Base-by-base conservation (phyloP, 805 yeast species). In the Scheffersomyces coipomensis region DNA sequence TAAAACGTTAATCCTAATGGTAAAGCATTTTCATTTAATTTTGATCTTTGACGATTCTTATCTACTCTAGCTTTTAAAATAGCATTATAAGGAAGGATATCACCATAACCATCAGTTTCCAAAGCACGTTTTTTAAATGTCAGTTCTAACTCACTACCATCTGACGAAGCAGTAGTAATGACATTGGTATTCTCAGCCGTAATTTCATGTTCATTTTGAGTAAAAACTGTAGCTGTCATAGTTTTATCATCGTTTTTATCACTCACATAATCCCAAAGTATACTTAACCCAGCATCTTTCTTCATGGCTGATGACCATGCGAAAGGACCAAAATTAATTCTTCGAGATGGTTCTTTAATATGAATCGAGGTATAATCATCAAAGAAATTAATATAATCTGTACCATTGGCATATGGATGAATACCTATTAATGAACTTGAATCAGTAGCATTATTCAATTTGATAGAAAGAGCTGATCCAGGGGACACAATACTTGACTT, bases 321-420 rank as follows among this genome's bases (percentile, higher is more conserved):
- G 29, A 66, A 61, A 1, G 73, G 73, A 3, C 73, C 74, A 43
- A 54, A 62, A 26, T 58, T 55, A 4, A 63, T 51, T 33, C 68
- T 50, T n/a, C 64, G 46, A 21, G 51, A 40, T 4, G 53, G 53
- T 17, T 57, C 65, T 33, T 56, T 60, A 7, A 58, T 48, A 39
- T 60, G 60, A 2, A 64, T 40, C 0, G 71, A 51, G 22, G 64
- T 48, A 39, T 63, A 68, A 9, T 58, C 56, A 27, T 59, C 60
- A 45, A 55, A 69, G 44, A 69, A 64, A 35, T 62, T 64, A 37
- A 68, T 64, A 1, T 52, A 48, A 33, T 66, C 71, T 3, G 53
- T 44, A 13, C 51, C 53, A 33, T 52, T 47, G 15, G 39, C 40
- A 39, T 49, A 57, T 1, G 62, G 62, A 29, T 61, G 60, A 13